Conservation (phyloP, 2,329 filamentous ascomycete species). For the Fusarium sp. region DNA sequence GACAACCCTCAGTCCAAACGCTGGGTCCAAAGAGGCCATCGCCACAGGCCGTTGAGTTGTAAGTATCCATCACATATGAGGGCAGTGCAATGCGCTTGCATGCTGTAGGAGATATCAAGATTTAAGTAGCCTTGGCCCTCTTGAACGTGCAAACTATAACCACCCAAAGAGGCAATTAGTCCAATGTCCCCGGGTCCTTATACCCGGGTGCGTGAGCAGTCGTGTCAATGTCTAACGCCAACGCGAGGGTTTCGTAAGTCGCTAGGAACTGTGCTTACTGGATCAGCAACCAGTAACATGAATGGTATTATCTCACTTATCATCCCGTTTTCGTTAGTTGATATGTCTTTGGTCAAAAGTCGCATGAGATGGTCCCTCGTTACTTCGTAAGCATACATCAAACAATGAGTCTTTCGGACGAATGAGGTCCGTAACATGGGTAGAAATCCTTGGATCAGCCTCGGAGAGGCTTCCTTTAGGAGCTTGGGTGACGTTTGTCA, state of each 20-base stretch:
- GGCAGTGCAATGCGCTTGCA: neutral
- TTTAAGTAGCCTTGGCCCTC: neutral
- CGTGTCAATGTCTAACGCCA: neutral
- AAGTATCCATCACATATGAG: conserved; percentile 31
- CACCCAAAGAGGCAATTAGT: neutral
- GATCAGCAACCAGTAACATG: neutral
- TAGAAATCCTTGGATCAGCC: neutral
- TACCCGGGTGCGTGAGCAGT: neutral
- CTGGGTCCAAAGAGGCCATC: conserved; percentile 52
- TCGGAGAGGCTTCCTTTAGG: conserved; percentile 8
- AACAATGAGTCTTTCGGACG: conserved; percentile 11
- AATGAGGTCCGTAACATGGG: conserved; percentile 7
- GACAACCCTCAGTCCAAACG: conserved; percentile 50
- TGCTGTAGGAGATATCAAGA: neutral
- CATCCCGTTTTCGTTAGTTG: too few relatives aligned
- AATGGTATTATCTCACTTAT: neutral
- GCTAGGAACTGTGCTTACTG: neutral
- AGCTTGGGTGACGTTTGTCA: conserved; percentile 2
- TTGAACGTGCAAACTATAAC: neutral
- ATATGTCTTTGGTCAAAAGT: neutral
- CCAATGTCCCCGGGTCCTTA: conserved; percentile 5
- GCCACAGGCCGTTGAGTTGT: conserved; percentile 49
- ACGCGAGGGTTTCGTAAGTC: neutral
- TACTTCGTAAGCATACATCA: conserved; percentile 19
- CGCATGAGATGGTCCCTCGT: neutral